Base-by-base conservation (phyloP, 345 rosid genomes). In the Moricandia arvensis region DNA sequence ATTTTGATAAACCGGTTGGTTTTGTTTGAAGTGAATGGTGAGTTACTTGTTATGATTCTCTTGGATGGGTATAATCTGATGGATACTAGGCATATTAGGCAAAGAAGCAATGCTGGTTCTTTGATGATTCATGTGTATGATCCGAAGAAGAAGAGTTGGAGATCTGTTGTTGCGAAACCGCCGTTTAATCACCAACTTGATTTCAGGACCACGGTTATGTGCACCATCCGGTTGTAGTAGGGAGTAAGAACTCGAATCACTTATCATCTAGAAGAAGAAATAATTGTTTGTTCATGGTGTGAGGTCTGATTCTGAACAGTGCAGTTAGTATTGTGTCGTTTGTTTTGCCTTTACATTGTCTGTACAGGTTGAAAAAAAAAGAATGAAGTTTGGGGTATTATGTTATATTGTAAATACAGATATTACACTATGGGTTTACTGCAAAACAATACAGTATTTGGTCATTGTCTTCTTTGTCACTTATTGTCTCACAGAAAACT, bases 131-230 rank as follows among this genome's bases (percentile, higher is more conserved):
- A 21, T 21, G 24, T 21, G 24, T 21, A 21, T 21, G 24, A 21
- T 21, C 24, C 24, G 24, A 21, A 21, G 24, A 21, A 21, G 24
- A 21, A 82, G 81, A 85, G 29, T 26, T 94, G 97, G 98, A 86
- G 97, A 66, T 81, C 75, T 13, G 37, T 86, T 6, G 15, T 74
- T 29, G 37, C 90, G 30, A 90, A 81, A 83, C 84, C 83, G 21
- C 97, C 93, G 53, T 83, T 86, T 6, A 64, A 55, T 60, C 38
- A 70, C 34, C 86, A 79, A 8, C 79, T 93, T 77, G 91, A 91
- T 84, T 86, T 90, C 72, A 81, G 79, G 43, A 83, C 86, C 49
- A 86, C 91, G 16, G 86, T 87, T 59, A 82, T 86, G 87, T 90
- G 97, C 86, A 80, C 89, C 31, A 29, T 29, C 31, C 31, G 89